Conservation (phyloP, 805 yeast genomes). For the Saccharomycopsis sp. region DNA sequence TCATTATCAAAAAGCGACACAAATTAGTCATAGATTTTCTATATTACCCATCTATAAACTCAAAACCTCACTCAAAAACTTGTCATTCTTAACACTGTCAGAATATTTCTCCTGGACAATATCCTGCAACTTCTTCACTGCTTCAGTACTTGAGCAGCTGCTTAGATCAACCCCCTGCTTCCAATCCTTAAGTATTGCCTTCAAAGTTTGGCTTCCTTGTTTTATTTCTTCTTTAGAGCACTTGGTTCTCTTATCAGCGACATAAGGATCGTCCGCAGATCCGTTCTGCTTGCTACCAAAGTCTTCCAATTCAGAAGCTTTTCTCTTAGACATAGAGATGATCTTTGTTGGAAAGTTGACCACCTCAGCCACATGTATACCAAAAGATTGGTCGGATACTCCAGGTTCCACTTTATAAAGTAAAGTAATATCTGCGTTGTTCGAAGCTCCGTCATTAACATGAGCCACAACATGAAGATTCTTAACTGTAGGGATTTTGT, state of each 20-base stretch:
- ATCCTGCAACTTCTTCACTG: constrained; percentile 33
- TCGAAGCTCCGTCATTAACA: constrained; percentile 43
- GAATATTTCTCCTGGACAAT: constrained; percentile 25
- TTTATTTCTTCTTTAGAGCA: constrained; percentile 43
- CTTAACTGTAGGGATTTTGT: constrained; percentile 53
- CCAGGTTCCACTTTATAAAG: constrained; percentile 94
- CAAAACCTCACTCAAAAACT: constrained; percentile 42
- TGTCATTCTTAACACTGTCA: constrained; percentile 28
- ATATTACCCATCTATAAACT: constrained; percentile 24
- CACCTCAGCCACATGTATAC: constrained; percentile 95
- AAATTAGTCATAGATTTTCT: no score
- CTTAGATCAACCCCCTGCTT: constrained; percentile 32
- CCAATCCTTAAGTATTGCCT: constrained; percentile 49
- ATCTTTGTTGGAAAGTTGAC: constrained; percentile 90
- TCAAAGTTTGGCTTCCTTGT: constrained; percentile 44
- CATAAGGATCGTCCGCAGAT: constrained; percentile 33
- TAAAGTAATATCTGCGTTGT: constrained; percentile 61
- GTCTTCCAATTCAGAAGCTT: constrained; percentile 80
- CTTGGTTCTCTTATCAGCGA: constrained; percentile 43
- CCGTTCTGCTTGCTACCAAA: constrained; percentile 35
- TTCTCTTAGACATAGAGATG: constrained; percentile 90
- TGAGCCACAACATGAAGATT: constrained; percentile 94
- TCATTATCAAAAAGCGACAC: no score
- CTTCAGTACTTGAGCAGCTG: constrained; percentile 31
- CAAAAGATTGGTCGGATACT: constrained; percentile 92